phyloP scores from a whole-genome alignment of 2,329 filamentous ascomycete genomes.

The Fusarium domesticum region DNA sequence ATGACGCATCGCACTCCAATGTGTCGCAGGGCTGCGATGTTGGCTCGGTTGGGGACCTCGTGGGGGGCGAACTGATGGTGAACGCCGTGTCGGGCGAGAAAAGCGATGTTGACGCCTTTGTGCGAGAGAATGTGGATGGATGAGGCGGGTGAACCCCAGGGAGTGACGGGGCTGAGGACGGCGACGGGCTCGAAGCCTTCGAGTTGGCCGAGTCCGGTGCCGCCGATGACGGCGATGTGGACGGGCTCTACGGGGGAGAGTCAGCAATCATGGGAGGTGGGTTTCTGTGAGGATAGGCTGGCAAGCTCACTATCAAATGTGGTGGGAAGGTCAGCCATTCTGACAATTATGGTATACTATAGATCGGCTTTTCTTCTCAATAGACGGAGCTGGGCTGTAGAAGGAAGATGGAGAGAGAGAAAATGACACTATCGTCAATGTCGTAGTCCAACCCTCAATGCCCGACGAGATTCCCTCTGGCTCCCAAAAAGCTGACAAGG shows the following conservation, averaged over 20 bases:
- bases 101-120: conserved; percentile 77
- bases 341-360: no score
- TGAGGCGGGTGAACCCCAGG: conserved; percentile 78
- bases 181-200: conserved; percentile 84
- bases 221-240: conserved; percentile 86
- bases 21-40: conserved; percentile 92
- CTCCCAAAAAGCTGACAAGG: not conserved
- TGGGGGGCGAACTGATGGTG: conserved; percentile 90
- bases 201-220: conserved; percentile 86
- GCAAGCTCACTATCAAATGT: conserved; percentile 54
- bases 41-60: conserved; percentile 91
- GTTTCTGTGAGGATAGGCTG: not conserved
- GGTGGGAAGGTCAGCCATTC: conserved; percentile 54
- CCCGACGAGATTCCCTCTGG: no score
- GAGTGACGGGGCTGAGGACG: conserved; percentile 71
- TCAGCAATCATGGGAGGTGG: conserved; percentile 10
- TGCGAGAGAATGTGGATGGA: conserved; percentile 87
- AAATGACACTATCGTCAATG: conserved; percentile 9
- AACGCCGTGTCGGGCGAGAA: conserved; percentile 86
- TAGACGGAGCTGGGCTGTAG: no score
- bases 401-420: conserved; percentile 3
- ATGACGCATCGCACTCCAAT: conserved; percentile 89
- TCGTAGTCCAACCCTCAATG: no score
- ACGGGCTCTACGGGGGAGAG: conserved; percentile 54
- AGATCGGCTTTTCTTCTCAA: no score